Evolutionary conservation across 2,329 filamentous ascomycete genomes (phyloP), one percentile per base, ranked within the genome.

Genomic region (Clarireedia hainanense): DNA sequence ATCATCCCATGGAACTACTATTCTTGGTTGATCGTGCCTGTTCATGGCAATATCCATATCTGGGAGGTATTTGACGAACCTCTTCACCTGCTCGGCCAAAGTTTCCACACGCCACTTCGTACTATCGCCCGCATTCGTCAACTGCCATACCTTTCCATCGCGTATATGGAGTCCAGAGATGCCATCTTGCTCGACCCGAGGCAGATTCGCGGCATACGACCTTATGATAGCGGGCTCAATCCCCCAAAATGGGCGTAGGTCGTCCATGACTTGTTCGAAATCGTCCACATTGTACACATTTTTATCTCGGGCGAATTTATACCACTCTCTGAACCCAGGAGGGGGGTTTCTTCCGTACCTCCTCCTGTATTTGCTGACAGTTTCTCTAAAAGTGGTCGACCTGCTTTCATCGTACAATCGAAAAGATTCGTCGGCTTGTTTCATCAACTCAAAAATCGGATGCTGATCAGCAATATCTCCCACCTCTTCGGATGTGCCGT

Each of bases 1-100:
- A 14, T 78, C 72, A 53, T 85, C 76, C 70, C 76, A 81, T 9
- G 80, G 76, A 3, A 83, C 80, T 30, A 85, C 70, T n/a, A 87
- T 67, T 23, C 83, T 75, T 27, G 83, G 77, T 65, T 86, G 81
- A 65, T 86, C 83, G 70, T 84, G 75, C 52, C 76, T 74, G 64
- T 86, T 86, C 71, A 86, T 80, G 10, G 82, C 78, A 72, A 86
- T 84, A 65, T 86, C 82, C 66, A 86, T 78, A 59, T 86, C 82
- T 4, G 83, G 83, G 23, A 86, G 66, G 50, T 76, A 71, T 14
- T 74, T 65, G 26, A 78, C 75, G 37, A 83, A 79, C 61, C 23
- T 67, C 46, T 64, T 37, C 3, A 72, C 59, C 64, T 69, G 68
- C 45, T 63, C 64, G 23, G 61, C 63, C 57, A 77, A 69, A 0